Evolutionary conservation across 2,329 filamentous ascomycete genomes (phyloP).

Genomic region (Aspergillus puulaauensis): DNA sequence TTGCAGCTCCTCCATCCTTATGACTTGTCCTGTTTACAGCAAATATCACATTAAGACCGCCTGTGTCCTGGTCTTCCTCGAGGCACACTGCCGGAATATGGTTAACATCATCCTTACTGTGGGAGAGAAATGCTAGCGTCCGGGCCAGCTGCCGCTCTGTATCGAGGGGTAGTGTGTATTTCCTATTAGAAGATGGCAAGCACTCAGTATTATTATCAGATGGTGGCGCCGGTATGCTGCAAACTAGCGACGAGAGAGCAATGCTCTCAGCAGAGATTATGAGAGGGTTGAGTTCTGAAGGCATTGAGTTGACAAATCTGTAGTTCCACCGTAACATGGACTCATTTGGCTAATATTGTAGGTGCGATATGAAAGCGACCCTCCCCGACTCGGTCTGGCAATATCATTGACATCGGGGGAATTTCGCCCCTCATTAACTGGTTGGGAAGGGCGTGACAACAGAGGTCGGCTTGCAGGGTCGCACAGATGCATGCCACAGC

Average conservation of each 20-base stretch:
- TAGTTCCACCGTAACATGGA: too few species aligned
- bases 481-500: too few species aligned
- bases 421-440: too few species aligned
- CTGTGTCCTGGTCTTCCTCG: conserved; percentile 18
- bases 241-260: not conserved
- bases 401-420: too few species aligned
- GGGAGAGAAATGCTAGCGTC: conserved; percentile 35
- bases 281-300: too few species aligned
- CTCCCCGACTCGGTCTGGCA: too few species aligned
- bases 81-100: conserved; percentile 37
- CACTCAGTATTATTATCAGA: not conserved
- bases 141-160: conserved; percentile 30
- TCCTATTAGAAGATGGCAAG: not conserved
- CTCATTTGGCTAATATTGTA: too few species aligned
- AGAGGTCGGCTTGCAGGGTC: too few species aligned
- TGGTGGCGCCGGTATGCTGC: not conserved
- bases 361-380: too few species aligned
- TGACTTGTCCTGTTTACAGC: not conserved
- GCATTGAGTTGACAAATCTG: too few species aligned
- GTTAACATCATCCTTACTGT: conserved; percentile 25
- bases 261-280: not conserved
- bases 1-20: not conserved
- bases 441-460: too few species aligned
- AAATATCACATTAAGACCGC: not conserved
- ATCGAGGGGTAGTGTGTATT: conserved; percentile 27